These are phyloP conservation scores for Delphinella strobiligena DNA, from an alignment of 2,329 filamentous ascomycete species.

Conservation along the genomic window DNA sequence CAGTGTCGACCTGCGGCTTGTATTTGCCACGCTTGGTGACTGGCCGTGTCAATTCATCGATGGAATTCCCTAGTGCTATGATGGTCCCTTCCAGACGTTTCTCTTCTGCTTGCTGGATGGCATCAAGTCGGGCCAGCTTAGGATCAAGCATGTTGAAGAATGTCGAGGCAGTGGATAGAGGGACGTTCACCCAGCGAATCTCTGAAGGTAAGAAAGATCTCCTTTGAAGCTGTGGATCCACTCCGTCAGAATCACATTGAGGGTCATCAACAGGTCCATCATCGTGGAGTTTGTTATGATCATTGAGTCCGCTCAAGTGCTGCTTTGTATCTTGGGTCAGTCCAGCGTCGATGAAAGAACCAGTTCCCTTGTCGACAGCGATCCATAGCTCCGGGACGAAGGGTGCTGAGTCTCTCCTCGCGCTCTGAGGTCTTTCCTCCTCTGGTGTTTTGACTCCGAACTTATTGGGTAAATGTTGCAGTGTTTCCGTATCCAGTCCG, in stretches of 20 bases:
- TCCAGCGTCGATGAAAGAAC: constrained; percentile 55
- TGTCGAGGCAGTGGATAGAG: constrained; percentile 62
- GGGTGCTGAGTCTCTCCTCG: neutral
- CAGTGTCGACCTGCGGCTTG: constrained; percentile 48
- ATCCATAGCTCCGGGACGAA: constrained; percentile 61
- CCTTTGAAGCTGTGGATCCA: neutral
- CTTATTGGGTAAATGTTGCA: constrained; percentile 50
- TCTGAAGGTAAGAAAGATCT: neutral
- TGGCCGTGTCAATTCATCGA: constrained; percentile 54
- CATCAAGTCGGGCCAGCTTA: constrained; percentile 58
- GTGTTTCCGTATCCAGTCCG: constrained; percentile 59
- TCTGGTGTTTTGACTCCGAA: constrained; percentile 14
- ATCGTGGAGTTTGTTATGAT: neutral
- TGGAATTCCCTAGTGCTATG: constrained; percentile 48
- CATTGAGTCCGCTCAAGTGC: constrained; percentile 43
- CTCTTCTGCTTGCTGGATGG: constrained; percentile 55
- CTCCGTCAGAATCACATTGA: neutral
- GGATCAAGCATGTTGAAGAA: constrained; percentile 68
- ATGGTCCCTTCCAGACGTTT: constrained; percentile 52
- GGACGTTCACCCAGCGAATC: constrained; percentile 51
- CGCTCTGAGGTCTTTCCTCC: neutral
- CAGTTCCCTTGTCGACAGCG: constrained; percentile 53
- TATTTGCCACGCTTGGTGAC: constrained; percentile 31
- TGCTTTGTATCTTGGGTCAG: constrained; percentile 52
- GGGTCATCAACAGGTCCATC: neutral